A percentile compares a stretch with the other conserved stretches of the same genome.
Conservation (phyloP, 345 rosid species). For the Rhodamnia argentea region DNA sequence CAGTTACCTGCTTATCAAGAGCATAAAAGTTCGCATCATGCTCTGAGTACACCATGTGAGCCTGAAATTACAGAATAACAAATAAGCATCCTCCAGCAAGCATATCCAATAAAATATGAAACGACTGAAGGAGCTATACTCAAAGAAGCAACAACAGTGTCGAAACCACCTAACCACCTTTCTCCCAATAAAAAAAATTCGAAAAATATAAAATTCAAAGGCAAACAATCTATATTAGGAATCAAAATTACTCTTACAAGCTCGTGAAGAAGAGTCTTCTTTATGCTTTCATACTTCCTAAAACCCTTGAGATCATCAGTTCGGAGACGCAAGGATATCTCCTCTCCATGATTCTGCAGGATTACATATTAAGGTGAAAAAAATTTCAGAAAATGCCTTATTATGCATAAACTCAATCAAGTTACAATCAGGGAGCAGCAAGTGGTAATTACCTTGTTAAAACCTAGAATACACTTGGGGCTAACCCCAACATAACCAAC, state of each 20-base stretch:
- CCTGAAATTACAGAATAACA: conserved; percentile 35
- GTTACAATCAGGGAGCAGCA: neutral
- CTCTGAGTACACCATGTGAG: conserved; percentile 89
- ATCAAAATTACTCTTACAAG: conserved; percentile 39
- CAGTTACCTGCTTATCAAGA: conserved; percentile 70
- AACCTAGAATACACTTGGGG: conserved; percentile 79
- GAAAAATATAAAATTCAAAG: neutral
- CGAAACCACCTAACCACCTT: neutral
- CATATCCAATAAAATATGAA: neutral
- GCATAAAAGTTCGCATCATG: conserved; percentile 83
- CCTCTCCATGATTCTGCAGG: conserved; percentile 82
- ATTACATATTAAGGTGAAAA: neutral
- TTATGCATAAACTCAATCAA: neutral
- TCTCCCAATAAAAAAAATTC: neutral
- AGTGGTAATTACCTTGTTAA: conserved; percentile 52
- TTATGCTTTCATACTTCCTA: conserved; percentile 87
- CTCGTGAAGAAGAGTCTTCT: conserved; percentile 89
- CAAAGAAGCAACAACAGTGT: neutral
- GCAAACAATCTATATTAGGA: neutral
- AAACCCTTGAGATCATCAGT: conserved; percentile 97
- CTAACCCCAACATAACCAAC: conserved; percentile 95
- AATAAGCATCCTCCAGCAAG: neutral
- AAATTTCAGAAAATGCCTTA: neutral
- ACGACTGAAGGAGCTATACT: neutral
- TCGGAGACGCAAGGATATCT: conserved; percentile 90